Evolutionary conservation across 306 rosid genomes (phyloP), one percentile per base, ranked within the genome.

Genomic region (Purshia tridentata): DNA sequence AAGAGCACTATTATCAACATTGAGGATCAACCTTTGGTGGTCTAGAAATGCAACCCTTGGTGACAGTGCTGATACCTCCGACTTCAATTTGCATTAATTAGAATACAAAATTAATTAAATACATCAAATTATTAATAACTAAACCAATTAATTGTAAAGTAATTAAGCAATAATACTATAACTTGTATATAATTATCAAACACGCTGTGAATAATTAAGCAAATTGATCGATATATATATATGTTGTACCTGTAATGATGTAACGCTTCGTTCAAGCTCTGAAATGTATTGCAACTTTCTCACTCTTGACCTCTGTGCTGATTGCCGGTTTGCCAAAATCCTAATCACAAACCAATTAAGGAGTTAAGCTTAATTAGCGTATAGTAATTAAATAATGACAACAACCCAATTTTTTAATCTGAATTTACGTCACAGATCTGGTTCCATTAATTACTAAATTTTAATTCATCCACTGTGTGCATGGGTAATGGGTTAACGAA

Each of bases 291-390:
- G 98, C 40, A 94, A 73, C 84, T 91, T 94, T 73, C 98, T 86
- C 67, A 94, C 96, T 66, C 98, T 84, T 68, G 97, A 94, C 78
- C 96, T 84, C 71, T 94, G 98, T 42, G 98, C 98, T 16, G 98
- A 94, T 78, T 91, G 98, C 68, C 98, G 78, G 63, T 94, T 94
- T 13, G 98, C 98, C 83, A 94, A 78, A 53, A 94, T 89, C 83
- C 98, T 1, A 8, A 42, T 46, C 45, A 54, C 51, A 35, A 22
- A 63, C 53, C 15, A 42, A 7, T 29, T 29, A 29, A 29, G 35
- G 35, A 29, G 35, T 29, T 29, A 29, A 29, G 35, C 35, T 29
- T 29, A 29, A 29, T 29, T 29, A 29, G 35, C 35, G 35, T 3
- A 29, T 29, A 29, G 35, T 29, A 29, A 29, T 29, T 29, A 29